These are phyloP conservation scores for Parastagonospora avenae DNA, from an alignment of 2,329 filamentous ascomycete genomes.

Conservation along the genomic window DNA sequence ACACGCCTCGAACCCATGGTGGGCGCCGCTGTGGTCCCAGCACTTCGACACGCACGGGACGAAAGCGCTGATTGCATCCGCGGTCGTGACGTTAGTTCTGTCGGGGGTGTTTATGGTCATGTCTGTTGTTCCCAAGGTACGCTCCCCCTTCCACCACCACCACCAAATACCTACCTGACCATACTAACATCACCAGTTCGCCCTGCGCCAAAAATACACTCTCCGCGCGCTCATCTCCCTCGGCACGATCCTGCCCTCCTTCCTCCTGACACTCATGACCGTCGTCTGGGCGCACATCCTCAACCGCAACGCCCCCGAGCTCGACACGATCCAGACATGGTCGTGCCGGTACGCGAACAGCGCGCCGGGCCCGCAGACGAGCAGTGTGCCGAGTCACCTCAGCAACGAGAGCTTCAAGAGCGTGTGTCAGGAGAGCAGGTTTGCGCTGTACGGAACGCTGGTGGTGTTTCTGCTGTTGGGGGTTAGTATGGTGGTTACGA, in stretches of 20 bases:
- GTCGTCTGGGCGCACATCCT: constrained; percentile 48
- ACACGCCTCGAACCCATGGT: constrained; percentile 52
- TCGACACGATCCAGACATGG: constrained; percentile 49
- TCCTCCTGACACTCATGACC: constrained; percentile 48
- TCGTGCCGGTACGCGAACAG: constrained; percentile 45
- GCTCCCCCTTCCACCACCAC: no score
- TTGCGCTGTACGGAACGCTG: constrained; percentile 52
- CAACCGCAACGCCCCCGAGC: constrained; percentile 39
- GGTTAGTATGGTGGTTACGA: constrained; percentile 35
- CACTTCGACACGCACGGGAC: constrained; percentile 55
- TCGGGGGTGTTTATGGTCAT: constrained; percentile 43
- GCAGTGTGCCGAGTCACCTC: constrained; percentile 30
- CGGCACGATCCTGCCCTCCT: constrained; percentile 42
- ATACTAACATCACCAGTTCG: constrained; percentile 32
- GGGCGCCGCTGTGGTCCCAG: constrained; percentile 54
- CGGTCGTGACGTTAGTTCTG: constrained; percentile 46
- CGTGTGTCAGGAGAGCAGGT: constrained; percentile 51
- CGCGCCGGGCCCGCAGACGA: constrained; percentile 24
- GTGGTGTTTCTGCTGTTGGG: constrained; percentile 48
- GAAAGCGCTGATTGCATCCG: constrained; percentile 48
- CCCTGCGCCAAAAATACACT: constrained; percentile 40
- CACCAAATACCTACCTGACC: neutral
- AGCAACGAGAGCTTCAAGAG: constrained; percentile 45
- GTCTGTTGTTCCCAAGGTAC: constrained; percentile 42
- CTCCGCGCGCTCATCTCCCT: constrained; percentile 47